Evolutionary conservation across 75 land plant species (phyloP).

Genomic region (Picea sitchensis): DNA sequence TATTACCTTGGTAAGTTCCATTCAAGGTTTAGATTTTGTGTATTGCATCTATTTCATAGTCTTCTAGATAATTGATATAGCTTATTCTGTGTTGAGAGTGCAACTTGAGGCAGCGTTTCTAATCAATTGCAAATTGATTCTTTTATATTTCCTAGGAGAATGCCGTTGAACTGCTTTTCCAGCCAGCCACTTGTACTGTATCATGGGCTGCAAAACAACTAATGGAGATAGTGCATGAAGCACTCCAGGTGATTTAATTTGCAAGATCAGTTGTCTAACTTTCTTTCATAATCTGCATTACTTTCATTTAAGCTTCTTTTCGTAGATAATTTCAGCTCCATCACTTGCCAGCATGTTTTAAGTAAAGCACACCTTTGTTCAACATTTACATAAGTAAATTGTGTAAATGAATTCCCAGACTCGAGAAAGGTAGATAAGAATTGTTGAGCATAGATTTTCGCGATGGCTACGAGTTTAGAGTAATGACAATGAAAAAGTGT

Average conservation of each 20-base stretch:
- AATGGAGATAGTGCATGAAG: conserved; percentile 74
- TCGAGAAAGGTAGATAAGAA: too few species aligned
- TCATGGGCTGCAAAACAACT: conserved; percentile 67
- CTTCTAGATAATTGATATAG: not conserved
- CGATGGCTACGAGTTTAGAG: too few species aligned
- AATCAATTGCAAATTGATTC: not conserved
- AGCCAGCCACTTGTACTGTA: conserved; percentile 50
- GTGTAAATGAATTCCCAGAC: too few species aligned
- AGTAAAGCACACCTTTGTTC: too few species aligned
- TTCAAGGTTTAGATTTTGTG: not conserved
- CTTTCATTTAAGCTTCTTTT: too few species aligned
- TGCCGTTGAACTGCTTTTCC: conserved; percentile 51
- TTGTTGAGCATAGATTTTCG: too few species aligned
- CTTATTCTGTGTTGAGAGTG: not conserved
- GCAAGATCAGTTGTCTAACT: too few species aligned
- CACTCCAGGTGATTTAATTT: conserved; percentile 49
- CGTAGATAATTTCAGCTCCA: too few species aligned
- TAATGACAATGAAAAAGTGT: too few species aligned
- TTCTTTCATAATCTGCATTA: too few species aligned
- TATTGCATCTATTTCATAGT: not conserved
- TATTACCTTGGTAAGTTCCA: conserved; percentile 47
- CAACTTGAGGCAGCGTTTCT: not conserved
- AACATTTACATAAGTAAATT: too few species aligned
- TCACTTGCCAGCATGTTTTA: too few species aligned
- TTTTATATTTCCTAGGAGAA: conserved; percentile 6